phyloP scores from a whole-genome alignment of 1,284 basidiomycete species.

The Moesziomyces sp. region DNA sequence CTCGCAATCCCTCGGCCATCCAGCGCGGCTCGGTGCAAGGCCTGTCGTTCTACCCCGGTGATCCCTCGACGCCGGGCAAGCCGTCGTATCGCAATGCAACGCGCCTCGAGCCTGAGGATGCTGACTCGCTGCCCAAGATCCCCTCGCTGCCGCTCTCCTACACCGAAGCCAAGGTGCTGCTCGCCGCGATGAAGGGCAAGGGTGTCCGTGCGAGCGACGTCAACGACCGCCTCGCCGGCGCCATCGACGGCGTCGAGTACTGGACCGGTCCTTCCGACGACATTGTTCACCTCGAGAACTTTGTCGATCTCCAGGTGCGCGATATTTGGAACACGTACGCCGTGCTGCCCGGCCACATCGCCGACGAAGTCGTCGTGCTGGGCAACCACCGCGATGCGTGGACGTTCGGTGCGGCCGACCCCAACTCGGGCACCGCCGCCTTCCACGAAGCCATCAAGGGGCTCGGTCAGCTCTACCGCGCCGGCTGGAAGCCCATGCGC shows the following conservation, averaged over 20 bases:
- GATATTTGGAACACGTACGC: slow-evolving; percentile 82
- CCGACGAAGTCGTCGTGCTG: slow-evolving; percentile 82
- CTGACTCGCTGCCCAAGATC: slow-evolving; percentile 80
- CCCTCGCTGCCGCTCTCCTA: slow-evolving; percentile 77
- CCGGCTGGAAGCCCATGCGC: slow-evolving; percentile 88
- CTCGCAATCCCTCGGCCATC: slow-evolving; percentile 77
- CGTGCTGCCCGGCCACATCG: slow-evolving; percentile 86
- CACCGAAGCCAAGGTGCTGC: slow-evolving; percentile 70
- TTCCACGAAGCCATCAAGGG: slow-evolving; percentile 84
- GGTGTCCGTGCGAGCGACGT: slow-evolving; percentile 72
- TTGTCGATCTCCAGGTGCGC: slow-evolving; percentile 49
- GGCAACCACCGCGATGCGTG: slow-evolving; percentile 71
- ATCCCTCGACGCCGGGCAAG: slow-evolving; percentile 85
- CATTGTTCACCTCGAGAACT: slow-evolving; percentile 48
- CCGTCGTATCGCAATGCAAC: slow-evolving; percentile 87
- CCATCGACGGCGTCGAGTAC: slow-evolving; percentile 70
- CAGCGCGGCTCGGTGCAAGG: slow-evolving; percentile 85
- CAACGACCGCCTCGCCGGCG: slow-evolving; percentile 72
- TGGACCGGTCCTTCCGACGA: slow-evolving; percentile 69
- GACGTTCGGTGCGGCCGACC: slow-evolving; percentile 77
- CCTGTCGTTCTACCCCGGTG: slow-evolving; percentile 81
- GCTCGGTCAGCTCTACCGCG: slow-evolving; percentile 77
- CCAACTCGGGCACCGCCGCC: slow-evolving; percentile 86
- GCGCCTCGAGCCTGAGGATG: slow-evolving; percentile 72
- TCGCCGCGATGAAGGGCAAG: slow-evolving; percentile 68